A percentile compares a stretch with the other conserved stretches of the same genome.
Conservation (phyloP, 176 grass and related monocot species). For the Oryza longistaminata region DNA sequence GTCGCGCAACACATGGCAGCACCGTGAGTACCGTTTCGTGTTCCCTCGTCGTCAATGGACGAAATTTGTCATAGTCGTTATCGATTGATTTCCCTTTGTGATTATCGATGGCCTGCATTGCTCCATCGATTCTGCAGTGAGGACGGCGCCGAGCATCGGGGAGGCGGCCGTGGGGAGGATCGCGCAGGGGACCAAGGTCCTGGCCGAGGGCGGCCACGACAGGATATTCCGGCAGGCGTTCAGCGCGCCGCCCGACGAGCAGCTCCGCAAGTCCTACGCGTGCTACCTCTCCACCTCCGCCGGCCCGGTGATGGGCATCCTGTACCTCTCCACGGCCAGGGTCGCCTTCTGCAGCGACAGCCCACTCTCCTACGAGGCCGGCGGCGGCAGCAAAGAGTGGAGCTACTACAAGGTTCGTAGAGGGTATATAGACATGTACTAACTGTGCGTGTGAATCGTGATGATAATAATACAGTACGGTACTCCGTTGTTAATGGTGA, state of each 20-base stretch:
- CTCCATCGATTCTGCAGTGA: constrained; percentile 42
- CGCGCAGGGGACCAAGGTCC: constrained; percentile 75
- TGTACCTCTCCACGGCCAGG: constrained; percentile 78
- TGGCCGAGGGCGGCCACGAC: constrained; percentile 81
- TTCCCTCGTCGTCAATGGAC: background rate
- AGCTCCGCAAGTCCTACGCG: constrained; percentile 77
- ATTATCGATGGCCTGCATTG: background rate
- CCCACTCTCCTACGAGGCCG: constrained; percentile 56
- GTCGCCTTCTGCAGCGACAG: constrained; percentile 90
- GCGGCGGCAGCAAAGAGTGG: constrained; percentile 57
- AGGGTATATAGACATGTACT: too few species aligned
- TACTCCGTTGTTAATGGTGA: background rate
- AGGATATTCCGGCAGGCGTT: constrained; percentile 79
- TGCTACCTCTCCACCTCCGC: constrained; percentile 87
- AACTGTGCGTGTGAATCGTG: too few species aligned
- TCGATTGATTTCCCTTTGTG: background rate
- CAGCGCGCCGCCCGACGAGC: constrained; percentile 65
- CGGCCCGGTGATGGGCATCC: constrained; percentile 69
- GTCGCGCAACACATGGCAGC: constrained; percentile 96
- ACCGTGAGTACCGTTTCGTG: constrained; percentile 47
- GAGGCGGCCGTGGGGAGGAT: constrained; percentile 84
- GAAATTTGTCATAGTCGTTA: too few species aligned
- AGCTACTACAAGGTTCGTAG: constrained; percentile 74
- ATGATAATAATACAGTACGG: background rate
- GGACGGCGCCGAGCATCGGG: constrained; percentile 73